Conservation (phyloP, 1,284 basidiomycete species). For the Cerrena zonata region DNA sequence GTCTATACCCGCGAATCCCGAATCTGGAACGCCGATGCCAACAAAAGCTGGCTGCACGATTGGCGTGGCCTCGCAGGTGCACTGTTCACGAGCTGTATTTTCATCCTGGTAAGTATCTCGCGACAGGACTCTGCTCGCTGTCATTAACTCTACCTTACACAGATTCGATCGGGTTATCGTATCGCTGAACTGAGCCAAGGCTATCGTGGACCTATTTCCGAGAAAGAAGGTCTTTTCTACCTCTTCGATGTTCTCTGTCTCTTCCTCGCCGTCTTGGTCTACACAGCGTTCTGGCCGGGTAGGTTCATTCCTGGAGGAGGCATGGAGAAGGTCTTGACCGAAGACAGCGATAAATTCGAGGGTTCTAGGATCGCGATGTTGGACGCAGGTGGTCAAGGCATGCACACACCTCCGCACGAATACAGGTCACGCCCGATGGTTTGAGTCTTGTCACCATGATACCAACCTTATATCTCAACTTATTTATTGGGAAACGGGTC, state of each 20-base stretch:
- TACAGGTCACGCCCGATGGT: too few species aligned
- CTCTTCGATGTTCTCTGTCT: slow-evolving; percentile 61
- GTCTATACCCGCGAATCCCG: slow-evolving; percentile 42
- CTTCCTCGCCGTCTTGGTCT: slow-evolving; percentile 51
- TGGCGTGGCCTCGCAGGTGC: slow-evolving; percentile 57
- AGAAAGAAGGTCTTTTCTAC: slow-evolving; percentile 54
- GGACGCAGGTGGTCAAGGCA: too few species aligned
- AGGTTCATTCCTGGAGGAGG: slow-evolving; percentile 36
- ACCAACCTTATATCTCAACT: too few species aligned
- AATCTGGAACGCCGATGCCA: slow-evolving; percentile 39
- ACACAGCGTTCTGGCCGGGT: slow-evolving; percentile 56
- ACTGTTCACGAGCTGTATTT: slow-evolving; percentile 55
- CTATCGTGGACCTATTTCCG: slow-evolving; percentile 53
- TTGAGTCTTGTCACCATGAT: too few species aligned
- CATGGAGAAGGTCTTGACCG: not conserved
- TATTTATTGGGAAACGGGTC: too few species aligned
- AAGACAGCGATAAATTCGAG: too few species aligned
- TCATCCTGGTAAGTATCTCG: slow-evolving; percentile 45
- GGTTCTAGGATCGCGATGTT: too few species aligned
- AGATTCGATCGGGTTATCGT: slow-evolving; percentile 67
- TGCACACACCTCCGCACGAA: too few species aligned
- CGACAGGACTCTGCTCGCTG: not conserved
- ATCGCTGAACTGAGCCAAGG: slow-evolving; percentile 63
- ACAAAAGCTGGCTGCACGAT: slow-evolving; percentile 45
- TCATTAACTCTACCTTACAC: not conserved